A percentile compares a stretch with the other conserved stretches of the same genome.
These are phyloP conservation scores for Neurospora pannonica DNA, from an alignment of 495 filamentous ascomycete species.

Conservation along the genomic window DNA sequence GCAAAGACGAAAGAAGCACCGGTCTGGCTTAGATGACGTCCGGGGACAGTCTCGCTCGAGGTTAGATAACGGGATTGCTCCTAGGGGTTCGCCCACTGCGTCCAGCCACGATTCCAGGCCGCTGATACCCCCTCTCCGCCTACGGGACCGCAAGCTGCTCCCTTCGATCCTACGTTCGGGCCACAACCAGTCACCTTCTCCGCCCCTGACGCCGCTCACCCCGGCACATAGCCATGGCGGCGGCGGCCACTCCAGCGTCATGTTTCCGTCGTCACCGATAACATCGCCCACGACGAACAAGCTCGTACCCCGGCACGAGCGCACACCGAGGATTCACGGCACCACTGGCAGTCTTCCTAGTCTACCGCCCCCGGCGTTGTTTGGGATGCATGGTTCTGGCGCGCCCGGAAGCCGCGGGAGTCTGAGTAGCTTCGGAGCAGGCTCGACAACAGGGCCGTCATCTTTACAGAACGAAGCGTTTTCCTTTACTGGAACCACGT, in stretches of 20 bases:
- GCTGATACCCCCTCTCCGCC: slow-evolving; percentile 32
- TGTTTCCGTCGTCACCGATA: slow-evolving; percentile 19
- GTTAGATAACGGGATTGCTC: slow-evolving; percentile 1
- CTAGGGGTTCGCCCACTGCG: slow-evolving; percentile 25
- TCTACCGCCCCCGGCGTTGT: slow-evolving; percentile 7
- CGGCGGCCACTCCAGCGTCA: background rate
- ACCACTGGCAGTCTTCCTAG: background rate
- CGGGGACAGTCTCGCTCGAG: slow-evolving; percentile 4
- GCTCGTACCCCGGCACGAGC: slow-evolving; percentile 20
- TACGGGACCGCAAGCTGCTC: slow-evolving; percentile 34
- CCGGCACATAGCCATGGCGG: slow-evolving; percentile 15
- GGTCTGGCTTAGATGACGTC: background rate
- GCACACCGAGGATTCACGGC: slow-evolving; percentile 8
- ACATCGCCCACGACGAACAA: slow-evolving; percentile 24
- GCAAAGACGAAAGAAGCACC: slow-evolving; percentile 18
- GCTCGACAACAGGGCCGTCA: slow-evolving; percentile 6
- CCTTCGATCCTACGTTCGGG: slow-evolving; percentile 23
- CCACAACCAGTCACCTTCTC: slow-evolving; percentile 17
- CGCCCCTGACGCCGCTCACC: slow-evolving; percentile 20
- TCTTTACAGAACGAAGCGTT: slow-evolving; percentile 12
- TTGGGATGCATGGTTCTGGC: background rate
- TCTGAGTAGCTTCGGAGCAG: background rate
- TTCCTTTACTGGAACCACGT: background rate
- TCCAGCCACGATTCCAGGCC: slow-evolving; percentile 20
- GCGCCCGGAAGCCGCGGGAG: slow-evolving; percentile 2